Evolutionary conservation across 345 rosid genomes (phyloP).

Genomic region (Eucalyptus urophylla): DNA sequence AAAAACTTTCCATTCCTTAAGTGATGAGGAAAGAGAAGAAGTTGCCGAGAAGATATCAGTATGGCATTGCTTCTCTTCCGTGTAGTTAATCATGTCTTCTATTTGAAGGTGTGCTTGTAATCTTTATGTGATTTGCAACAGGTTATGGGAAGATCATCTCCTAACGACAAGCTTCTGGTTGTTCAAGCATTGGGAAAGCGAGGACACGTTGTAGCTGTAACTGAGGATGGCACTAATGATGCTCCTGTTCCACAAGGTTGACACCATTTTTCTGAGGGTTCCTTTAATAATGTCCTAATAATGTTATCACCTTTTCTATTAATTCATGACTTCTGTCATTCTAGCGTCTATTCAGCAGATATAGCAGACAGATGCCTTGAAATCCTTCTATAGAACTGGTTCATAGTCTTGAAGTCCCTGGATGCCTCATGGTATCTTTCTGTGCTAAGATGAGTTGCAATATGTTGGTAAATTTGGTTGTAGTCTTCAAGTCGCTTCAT

Average conservation of each 20-base stretch:
- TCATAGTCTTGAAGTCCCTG: not conserved
- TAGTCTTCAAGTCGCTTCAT: not conserved
- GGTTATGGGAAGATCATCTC: conserved; percentile 40
- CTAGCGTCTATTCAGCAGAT: no score
- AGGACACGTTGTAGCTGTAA: conserved; percentile 33
- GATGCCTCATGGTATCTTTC: not conserved
- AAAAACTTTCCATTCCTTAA: conserved; percentile 47
- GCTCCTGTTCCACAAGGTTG: conserved; percentile 33
- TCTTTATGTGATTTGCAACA: not conserved
- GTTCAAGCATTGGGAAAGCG: conserved; percentile 24
- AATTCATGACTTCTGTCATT: no score
- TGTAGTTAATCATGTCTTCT: not conserved
- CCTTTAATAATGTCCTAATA: no score
- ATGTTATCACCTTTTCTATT: no score
- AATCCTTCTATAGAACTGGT: no score
- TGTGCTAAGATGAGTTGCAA: no score
- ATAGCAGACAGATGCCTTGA: no score
- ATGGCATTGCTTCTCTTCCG: not conserved
- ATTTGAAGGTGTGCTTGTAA: not conserved
- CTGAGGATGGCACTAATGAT: conserved; percentile 34
- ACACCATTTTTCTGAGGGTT: not conserved
- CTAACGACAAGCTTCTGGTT: conserved; percentile 29
- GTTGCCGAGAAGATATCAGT: conserved; percentile 75
- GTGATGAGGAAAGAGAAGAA: conserved; percentile 58
- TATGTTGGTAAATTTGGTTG: not conserved